Conservation (phyloP, 2,329 filamentous ascomycete genomes). For the Colletotrichum australisinense region DNA sequence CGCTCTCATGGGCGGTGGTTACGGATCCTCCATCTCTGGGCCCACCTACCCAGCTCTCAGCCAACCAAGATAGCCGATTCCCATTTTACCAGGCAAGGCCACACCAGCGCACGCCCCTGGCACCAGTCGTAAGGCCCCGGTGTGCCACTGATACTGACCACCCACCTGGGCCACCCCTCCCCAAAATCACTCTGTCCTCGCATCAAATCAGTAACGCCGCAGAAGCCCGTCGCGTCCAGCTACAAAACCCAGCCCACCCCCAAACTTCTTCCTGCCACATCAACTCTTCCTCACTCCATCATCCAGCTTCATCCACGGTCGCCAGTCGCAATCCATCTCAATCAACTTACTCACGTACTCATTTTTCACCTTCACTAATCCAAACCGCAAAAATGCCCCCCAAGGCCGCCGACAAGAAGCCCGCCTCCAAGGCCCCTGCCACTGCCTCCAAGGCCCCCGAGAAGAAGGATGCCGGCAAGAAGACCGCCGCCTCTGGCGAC, state of each 20-base stretch:
- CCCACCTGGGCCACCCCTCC: slow-evolving; percentile 4
- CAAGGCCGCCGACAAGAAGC: slow-evolving; percentile 99
- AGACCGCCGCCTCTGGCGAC: slow-evolving; percentile 94
- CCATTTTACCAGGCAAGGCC: background rate
- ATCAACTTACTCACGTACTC: slow-evolving; percentile 31
- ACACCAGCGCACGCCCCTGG: background rate
- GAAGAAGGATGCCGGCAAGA: slow-evolving; percentile 99
- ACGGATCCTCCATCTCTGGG: background rate
- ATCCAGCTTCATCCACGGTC: slow-evolving; percentile 43
- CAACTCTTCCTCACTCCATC: slow-evolving; percentile 55
- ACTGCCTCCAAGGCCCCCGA: slow-evolving; percentile 78
- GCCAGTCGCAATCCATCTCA: slow-evolving; percentile 35
- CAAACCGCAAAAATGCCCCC: slow-evolving; percentile 83
- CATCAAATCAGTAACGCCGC: slow-evolving; percentile 67
- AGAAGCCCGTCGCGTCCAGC: slow-evolving; percentile 63
- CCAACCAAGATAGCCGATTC: background rate
- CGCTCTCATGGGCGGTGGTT: background rate
- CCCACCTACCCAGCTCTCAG: background rate
- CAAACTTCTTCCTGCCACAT: slow-evolving; percentile 58
- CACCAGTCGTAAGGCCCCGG: background rate
- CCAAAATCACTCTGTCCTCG: slow-evolving; percentile 43
- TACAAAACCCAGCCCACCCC: slow-evolving; percentile 70
- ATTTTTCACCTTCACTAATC: background rate
- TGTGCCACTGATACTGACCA: slow-evolving; percentile 12
- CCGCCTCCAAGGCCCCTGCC: slow-evolving; percentile 94